Base-by-base conservation (phyloP, 805 yeast genomes). In the Novakomyces olei region DNA sequence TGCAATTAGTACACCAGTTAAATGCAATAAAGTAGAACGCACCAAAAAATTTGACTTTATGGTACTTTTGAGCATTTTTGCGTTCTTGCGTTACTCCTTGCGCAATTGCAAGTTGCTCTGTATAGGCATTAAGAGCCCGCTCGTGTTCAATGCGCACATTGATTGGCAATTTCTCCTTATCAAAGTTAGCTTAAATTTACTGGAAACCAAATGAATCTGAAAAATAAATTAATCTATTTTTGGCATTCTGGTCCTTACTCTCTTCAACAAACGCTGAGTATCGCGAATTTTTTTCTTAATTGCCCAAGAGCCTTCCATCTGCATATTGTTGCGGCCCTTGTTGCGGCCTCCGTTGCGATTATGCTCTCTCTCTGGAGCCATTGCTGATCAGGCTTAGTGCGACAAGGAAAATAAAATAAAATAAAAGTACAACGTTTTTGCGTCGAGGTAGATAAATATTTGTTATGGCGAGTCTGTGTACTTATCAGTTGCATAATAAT, bases 241-340 rank as follows among this genome's bases (percentile, higher is more conserved):
- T 26, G 8, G 14, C 15, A 18, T 15, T 12, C 19, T 19, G 14
- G 12, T 29, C 3, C 32, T 9, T 15, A 29, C 59, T 36, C 59
- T 60, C 14, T 44, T 45, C 37, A 85, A 56, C 14, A 77, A 55
- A 43, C 95, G 63, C 44, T 75, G 73, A 25, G 80, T 60, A 49
- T 85, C 93, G 56, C 96, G 69, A 39, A 85, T 77, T 54, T 75
- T 76, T 59, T 75, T 80, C 52, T 71, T 78, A 40, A 80, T 29
- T 29, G 14, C n/a, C 24, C 32, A 29, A 19, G 8, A 8, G 8
- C 10, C 24, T 22, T n/a, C 10, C 8, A 8, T 8, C 10, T 22
- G 10, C 8, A 22, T 22, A 22, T n/a, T 8, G 24, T n/a, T 8
- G n/a, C 24, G n/a, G 24, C 10, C 24, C n/a, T n/a, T 22, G 8